Percentiles rank a stretch among this genome's conserved stretches.
Evolutionary conservation across 768 basidiomycete genomes (phyloP).

Genomic region (Coprinopsis sp.): DNA sequence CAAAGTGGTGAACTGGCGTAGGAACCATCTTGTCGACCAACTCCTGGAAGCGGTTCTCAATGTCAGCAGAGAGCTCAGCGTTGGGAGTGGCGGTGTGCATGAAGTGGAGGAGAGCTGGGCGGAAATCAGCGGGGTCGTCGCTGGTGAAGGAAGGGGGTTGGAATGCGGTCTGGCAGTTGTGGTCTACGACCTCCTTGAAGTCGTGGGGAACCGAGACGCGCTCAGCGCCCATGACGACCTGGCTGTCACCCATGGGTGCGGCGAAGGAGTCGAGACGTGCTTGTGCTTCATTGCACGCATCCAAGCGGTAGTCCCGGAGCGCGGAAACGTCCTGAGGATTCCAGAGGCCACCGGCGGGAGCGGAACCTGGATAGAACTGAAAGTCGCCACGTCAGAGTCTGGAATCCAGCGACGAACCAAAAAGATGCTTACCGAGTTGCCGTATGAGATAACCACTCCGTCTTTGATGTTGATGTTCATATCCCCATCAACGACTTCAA

Average conservation of each 20-base stretch:
- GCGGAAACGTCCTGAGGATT: constrained; percentile 16
- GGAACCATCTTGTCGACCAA: constrained; percentile 48
- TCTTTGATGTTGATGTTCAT: constrained; percentile 91
- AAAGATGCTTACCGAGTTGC: constrained; percentile 67
- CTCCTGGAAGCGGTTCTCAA: constrained; percentile 44
- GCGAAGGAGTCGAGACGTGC: constrained; percentile 1
- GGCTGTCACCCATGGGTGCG: constrained; percentile 19
- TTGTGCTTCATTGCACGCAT: constrained; percentile 7
- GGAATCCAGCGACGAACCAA: constrained; percentile 5
- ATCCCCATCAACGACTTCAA: constrained; percentile 88
- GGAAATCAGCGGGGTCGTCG: constrained; percentile 36
- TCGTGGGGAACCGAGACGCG: constrained; percentile 19
- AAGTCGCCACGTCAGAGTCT: constrained; percentile 2
- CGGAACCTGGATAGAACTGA: constrained; percentile 73
- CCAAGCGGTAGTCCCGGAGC: constrained; percentile 25
- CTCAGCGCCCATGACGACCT: constrained; percentile 30
- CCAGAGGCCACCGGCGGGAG: constrained; percentile 34
- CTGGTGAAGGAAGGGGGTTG: constrained; percentile 34
- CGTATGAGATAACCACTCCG: constrained; percentile 79
- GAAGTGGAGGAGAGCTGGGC: constrained; percentile 68
- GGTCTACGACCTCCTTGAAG: constrained; percentile 44
- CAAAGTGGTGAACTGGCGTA: constrained; percentile 40
- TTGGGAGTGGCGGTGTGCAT: constrained; percentile 70
- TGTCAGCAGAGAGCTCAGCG: constrained; percentile 40
- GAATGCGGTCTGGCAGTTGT: constrained; percentile 53